Evolutionary conservation across 306 rosid genomes (phyloP).

Genomic region (Bauhinia variegata): DNA sequence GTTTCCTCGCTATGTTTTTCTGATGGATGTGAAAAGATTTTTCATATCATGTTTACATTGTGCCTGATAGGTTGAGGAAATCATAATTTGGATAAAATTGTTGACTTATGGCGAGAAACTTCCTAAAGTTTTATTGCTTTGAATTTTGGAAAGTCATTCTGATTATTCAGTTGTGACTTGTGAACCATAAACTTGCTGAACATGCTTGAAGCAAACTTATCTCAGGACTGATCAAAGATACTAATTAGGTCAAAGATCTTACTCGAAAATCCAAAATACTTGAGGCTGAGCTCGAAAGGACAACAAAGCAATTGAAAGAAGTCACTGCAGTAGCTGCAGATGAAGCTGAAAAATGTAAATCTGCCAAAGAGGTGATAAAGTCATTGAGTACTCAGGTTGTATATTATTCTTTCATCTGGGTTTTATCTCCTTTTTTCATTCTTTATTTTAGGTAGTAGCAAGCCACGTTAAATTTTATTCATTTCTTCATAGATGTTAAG

Average conservation of each 20-base stretch:
- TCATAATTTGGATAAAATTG: conserved; percentile 1
- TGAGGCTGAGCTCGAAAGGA: conserved; percentile 79
- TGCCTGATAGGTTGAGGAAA: conserved; percentile 21
- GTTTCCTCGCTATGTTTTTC: not conserved
- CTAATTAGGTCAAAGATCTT: conserved; percentile 74
- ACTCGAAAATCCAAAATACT: conserved; percentile 67
- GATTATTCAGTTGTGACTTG: no score
- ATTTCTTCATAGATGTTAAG: conserved; percentile 28
- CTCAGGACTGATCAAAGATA: no score
- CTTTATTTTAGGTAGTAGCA: not conserved
- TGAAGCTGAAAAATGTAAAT: conserved; percentile 87
- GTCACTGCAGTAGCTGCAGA: conserved; percentile 78
- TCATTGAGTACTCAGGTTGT: conserved; percentile 87
- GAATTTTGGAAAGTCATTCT: not conserved
- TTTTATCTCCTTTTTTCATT: no score
- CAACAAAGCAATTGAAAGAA: conserved; percentile 73
- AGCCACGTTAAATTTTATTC: conserved; percentile 18
- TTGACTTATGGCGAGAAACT: conserved; percentile 20
- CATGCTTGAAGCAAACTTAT: no score
- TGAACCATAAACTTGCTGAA: no score
- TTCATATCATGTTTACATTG: not conserved
- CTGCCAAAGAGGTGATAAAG: conserved; percentile 90
- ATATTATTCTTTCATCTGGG: conserved; percentile 21
- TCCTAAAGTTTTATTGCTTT: conserved; percentile 13
- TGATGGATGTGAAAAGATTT: not conserved